Evolutionary conservation across 352 stramenopile genomes (phyloP).

Genomic region (Globisporangium yorkense): DNA sequence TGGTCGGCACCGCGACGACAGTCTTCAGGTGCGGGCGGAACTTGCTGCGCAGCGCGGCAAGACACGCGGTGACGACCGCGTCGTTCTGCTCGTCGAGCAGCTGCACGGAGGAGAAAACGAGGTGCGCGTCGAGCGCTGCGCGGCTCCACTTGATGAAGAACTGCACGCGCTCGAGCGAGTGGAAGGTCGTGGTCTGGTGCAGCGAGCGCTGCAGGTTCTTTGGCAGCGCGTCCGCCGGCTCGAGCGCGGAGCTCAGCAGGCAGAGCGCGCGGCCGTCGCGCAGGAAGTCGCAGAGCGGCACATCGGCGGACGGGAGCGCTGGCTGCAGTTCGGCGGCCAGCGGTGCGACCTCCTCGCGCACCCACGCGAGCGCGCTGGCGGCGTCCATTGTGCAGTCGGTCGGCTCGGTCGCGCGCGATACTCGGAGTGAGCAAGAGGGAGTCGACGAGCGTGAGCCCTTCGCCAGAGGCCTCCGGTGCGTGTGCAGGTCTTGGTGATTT

Average conservation of each 20-base stretch:
- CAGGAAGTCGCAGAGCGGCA: constrained; percentile 56
- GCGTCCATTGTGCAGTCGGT: constrained; percentile 4
- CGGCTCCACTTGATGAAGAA: constrained; percentile 85
- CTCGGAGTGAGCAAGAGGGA: background rate
- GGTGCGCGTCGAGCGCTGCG: constrained; percentile 51
- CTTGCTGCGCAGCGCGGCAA: constrained; percentile 55
- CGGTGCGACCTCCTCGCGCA: constrained; percentile 43
- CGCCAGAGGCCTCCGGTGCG: too few species aligned
- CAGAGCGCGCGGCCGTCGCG: constrained; percentile 74
- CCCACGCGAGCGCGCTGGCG: constrained; percentile 37
- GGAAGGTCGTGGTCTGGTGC: constrained; percentile 67
- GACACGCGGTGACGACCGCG: constrained; percentile 45
- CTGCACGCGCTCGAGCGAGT: constrained; percentile 78
- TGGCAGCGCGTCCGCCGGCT: constrained; percentile 30
- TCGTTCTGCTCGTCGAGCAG: constrained; percentile 76
- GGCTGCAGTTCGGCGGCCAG: constrained; percentile 24
- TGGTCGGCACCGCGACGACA: background rate
- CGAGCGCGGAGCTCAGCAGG: constrained; percentile 47
- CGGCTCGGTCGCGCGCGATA: background rate
- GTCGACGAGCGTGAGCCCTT: background rate
- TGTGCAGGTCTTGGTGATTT: background rate
- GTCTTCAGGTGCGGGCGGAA: constrained; percentile 29
- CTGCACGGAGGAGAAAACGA: constrained; percentile 76
- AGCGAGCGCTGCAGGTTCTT: constrained; percentile 72
- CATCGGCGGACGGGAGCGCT: constrained; percentile 22